phyloP scores from a whole-genome alignment of 495 filamentous ascomycete species.

The Astrocystis sublimbata region DNA sequence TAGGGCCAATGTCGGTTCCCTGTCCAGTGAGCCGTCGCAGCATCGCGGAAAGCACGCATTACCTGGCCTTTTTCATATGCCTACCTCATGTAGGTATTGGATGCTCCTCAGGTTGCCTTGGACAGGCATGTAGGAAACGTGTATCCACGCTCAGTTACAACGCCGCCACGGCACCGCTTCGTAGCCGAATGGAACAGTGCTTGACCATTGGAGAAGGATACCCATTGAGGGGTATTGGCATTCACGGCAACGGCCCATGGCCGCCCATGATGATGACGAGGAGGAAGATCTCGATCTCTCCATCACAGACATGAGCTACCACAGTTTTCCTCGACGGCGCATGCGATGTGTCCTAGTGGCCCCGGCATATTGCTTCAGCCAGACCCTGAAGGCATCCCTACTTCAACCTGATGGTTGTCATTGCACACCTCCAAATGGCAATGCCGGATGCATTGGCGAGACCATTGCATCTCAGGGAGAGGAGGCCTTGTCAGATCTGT shows the following conservation, averaged over 20 bases:
- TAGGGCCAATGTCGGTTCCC: constrained; percentile 8
- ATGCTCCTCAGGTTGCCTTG: neutral
- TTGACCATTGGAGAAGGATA: constrained; percentile 3
- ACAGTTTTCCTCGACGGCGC: neutral
- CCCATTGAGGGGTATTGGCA: constrained; percentile 12
- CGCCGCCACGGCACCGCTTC: constrained; percentile 11
- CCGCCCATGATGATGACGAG: neutral
- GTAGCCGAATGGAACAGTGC: constrained; percentile 12
- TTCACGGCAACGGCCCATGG: neutral
- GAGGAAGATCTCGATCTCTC: neutral
- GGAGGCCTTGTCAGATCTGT: constrained; percentile 3
- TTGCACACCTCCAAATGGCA: neutral
- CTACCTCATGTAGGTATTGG: no score
- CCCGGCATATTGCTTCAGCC: constrained; percentile 10
- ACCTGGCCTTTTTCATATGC: constrained; percentile 10
- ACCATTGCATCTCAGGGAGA: neutral
- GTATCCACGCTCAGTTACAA: constrained; percentile 7
- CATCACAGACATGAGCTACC: neutral
- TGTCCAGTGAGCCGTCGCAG: constrained; percentile 13
- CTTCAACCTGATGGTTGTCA: neutral
- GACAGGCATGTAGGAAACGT: constrained; percentile 7
- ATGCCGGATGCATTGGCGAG: neutral
- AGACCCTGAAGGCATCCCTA: neutral
- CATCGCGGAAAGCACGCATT: constrained; percentile 8
- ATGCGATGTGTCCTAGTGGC: constrained; percentile 1